A percentile compares a stretch with the other conserved stretches of the same genome.
Evolutionary conservation across 176 grass and related monocot genomes (phyloP).

Genomic region (Carex parvula): DNA sequence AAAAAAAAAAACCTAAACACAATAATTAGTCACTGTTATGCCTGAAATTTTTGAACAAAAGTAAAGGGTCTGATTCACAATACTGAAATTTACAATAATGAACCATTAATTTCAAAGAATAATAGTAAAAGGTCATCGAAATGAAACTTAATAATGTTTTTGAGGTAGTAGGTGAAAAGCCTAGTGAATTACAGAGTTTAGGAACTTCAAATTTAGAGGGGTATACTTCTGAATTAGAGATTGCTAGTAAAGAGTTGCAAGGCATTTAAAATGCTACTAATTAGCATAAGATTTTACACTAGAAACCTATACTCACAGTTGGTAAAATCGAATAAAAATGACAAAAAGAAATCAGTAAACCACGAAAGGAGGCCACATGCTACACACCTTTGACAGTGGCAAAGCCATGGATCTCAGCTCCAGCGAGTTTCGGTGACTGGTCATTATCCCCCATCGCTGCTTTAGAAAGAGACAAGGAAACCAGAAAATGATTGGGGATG

Average conservation of each 20-base stretch:
- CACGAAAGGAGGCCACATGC: background rate
- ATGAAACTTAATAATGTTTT: background rate
- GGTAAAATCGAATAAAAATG: background rate
- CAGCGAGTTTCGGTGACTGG: constrained; percentile 34
- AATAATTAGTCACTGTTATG: background rate
- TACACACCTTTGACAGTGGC: constrained; percentile 48
- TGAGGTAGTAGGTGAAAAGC: background rate
- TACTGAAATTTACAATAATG: background rate
- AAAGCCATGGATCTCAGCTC: constrained; percentile 90
- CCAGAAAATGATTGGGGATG: background rate
- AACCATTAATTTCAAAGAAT: background rate
- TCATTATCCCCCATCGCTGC: constrained; percentile 25
- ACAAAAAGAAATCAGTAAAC: background rate
- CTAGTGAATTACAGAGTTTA: background rate
- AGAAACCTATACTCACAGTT: background rate
- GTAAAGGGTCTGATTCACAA: background rate
- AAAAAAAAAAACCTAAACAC: background rate
- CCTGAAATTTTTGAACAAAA: background rate
- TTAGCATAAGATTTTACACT: background rate
- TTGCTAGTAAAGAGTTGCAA: background rate
- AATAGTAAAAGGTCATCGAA: background rate
- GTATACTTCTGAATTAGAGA: background rate
- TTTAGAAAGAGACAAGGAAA: background rate
- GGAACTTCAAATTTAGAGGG: background rate
- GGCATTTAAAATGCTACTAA: background rate